Percentiles rank a stretch among this genome's conserved stretches.
Conservation (phyloP, 2,329 filamentous ascomycete genomes). For the Fusarium sp. region DNA sequence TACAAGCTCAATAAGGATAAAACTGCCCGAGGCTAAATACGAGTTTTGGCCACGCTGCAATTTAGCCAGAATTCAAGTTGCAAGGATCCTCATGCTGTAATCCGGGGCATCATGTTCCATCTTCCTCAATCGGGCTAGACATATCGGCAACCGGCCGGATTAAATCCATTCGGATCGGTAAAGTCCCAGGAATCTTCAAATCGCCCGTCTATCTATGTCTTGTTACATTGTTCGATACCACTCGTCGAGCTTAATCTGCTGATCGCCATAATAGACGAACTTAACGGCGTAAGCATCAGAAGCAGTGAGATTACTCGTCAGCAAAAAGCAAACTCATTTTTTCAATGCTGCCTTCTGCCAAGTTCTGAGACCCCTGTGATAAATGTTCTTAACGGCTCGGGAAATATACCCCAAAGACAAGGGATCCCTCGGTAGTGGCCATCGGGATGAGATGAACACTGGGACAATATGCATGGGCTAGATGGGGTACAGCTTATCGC, state of each 20-base stretch:
- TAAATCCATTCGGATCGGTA: neutral
- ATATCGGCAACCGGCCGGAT: neutral
- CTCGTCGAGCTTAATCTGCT: neutral
- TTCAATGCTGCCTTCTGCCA: neutral
- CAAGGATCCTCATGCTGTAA: neutral
- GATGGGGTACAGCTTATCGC: neutral
- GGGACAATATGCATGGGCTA: neutral
- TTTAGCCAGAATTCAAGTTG: neutral
- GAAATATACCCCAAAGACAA: neutral
- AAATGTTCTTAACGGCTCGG: neutral
- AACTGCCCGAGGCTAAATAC: neutral
- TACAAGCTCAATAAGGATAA: neutral
- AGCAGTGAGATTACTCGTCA: neutral
- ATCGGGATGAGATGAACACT: neutral
- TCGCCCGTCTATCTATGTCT: neutral
- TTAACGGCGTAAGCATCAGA: neutral
- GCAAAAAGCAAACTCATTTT: neutral
- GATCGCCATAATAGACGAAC: neutral
- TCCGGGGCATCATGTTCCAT: conserved; percentile 7
- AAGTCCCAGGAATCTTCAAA: neutral
- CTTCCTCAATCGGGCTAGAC: neutral
- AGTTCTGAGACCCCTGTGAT: neutral
- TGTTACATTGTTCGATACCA: neutral
- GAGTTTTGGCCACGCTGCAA: neutral
- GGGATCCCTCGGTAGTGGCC: neutral